These are phyloP conservation scores for Cladosporium phlei DNA, from an alignment of 2,329 filamentous ascomycete species.

Conservation along the genomic window DNA sequence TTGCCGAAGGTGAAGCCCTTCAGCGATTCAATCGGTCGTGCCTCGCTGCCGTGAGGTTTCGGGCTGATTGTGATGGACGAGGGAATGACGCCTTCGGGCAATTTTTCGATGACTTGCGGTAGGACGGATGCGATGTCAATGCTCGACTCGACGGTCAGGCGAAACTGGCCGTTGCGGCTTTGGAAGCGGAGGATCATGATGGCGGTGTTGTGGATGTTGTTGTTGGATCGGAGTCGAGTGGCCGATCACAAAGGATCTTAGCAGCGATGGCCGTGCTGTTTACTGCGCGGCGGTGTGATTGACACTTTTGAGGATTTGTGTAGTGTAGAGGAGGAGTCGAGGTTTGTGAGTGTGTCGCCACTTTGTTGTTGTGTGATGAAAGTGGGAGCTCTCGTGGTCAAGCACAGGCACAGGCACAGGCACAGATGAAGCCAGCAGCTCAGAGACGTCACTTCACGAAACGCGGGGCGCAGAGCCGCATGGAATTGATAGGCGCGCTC, in stretches of 20 bases:
- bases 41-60: slow-evolving; percentile 56
- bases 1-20: slow-evolving; percentile 52
- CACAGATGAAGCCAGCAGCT: not conserved
- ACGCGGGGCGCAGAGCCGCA: not conserved
- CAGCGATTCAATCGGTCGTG: slow-evolving; percentile 49
- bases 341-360: not conserved
- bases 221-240: too few relatives aligned
- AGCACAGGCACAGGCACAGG: not conserved
- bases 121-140: slow-evolving; percentile 64
- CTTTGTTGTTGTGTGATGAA: not conserved
- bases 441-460: not conserved
- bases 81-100: slow-evolving; percentile 53
- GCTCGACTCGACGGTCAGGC: slow-evolving; percentile 69
- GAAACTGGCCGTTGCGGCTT: slow-evolving; percentile 87
- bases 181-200: slow-evolving; percentile 80
- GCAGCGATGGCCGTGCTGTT: not conserved
- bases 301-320: not conserved
- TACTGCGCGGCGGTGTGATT: not conserved
- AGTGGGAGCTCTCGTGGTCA: not conserved
- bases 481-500: too few relatives aligned
- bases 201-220: slow-evolving; percentile 19
- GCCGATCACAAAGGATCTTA: too few relatives aligned
- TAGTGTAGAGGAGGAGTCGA: not conserved
- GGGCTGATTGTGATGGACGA: slow-evolving; percentile 56
- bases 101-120: slow-evolving; percentile 53